A percentile compares a stretch with the other conserved stretches of the same genome.
These are phyloP conservation scores for Entoloma clypeatum DNA, from an alignment of 1,284 basidiomycete species.

Conservation along the genomic window DNA sequence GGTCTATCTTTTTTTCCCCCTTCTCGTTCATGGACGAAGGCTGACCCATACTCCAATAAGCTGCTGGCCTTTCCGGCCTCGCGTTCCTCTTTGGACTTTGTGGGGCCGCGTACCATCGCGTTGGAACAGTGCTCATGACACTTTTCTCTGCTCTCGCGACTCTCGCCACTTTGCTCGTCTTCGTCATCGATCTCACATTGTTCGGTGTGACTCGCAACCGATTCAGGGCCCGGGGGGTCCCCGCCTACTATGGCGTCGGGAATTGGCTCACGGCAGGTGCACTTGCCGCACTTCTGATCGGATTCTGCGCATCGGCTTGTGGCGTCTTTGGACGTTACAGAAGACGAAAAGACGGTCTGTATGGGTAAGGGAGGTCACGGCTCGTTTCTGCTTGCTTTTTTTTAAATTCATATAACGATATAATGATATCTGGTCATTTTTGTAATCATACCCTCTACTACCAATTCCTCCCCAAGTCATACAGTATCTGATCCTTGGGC, in stretches of 20 bases:
- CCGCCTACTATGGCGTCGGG: slow-evolving; percentile 69
- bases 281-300: slow-evolving; percentile 58
- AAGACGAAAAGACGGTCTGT: slow-evolving; percentile 31
- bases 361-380: too few species aligned
- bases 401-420: too few species aligned
- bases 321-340: slow-evolving; percentile 69
- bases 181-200: slow-evolving; percentile 75
- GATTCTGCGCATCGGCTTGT: slow-evolving; percentile 61
- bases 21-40: slow-evolving; percentile 1
- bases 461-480: too few species aligned
- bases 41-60: slow-evolving; percentile 27
- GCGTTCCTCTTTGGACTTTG: slow-evolving; percentile 73
- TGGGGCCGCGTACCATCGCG: slow-evolving; percentile 58
- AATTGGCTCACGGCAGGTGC: slow-evolving; percentile 77
- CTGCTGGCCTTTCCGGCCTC: slow-evolving; percentile 66
- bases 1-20: slow-evolving; percentile 9
- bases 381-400: too few species aligned
- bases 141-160: slow-evolving; percentile 61
- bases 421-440: too few species aligned
- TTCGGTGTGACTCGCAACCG: slow-evolving; percentile 67
- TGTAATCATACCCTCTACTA: too few species aligned
- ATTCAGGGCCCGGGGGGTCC: slow-evolving; percentile 47
- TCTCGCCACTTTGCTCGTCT: slow-evolving; percentile 62
- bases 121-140: slow-evolving; percentile 73
- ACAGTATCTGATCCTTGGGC: too few species aligned